Evolutionary conservation across 306 rosid genomes (phyloP).

Genomic region (Cicer cuneatum): DNA sequence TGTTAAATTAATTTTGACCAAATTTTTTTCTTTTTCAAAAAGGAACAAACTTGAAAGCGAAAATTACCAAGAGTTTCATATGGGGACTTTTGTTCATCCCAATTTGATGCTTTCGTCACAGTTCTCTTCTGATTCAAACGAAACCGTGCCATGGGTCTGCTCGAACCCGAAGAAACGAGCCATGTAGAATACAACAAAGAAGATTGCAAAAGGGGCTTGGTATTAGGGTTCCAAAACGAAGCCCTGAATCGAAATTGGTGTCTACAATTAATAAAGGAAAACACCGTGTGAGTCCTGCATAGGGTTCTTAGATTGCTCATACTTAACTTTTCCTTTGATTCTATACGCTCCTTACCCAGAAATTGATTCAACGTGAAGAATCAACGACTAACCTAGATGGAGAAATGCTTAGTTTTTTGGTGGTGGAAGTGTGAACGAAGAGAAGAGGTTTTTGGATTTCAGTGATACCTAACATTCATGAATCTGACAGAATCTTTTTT

Average conservation of each 20-base stretch:
- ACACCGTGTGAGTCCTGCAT: conserved; percentile 63
- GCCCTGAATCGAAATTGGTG: conserved; percentile 57
- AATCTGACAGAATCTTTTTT: conserved; percentile 51
- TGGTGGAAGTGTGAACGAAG: conserved; percentile 51
- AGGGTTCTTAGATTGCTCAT: conserved; percentile 76
- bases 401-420: conserved; percentile 17
- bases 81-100: conserved; percentile 83
- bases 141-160: conserved; percentile 53
- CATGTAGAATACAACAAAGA: conserved; percentile 48
- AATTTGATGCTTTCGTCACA: conserved; percentile 64
- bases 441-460: conserved; percentile 40
- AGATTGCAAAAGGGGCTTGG: conserved; percentile 46
- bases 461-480: conserved; percentile 34
- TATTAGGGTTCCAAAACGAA: conserved; percentile 67
- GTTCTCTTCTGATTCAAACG: conserved; percentile 73
- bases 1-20: background rate
- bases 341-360: conserved; percentile 21
- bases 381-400: background rate
- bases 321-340: conserved; percentile 36
- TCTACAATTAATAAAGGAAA: conserved; percentile 68
- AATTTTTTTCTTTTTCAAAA: background rate
- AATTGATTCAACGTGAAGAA: conserved; percentile 25
- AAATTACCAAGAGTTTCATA: conserved; percentile 86
- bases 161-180: conserved; percentile 50
- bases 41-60: conserved; percentile 29